These are phyloP conservation scores for Sporothrix inflata DNA, from an alignment of 2,329 filamentous ascomycete genomes.

Conservation along the genomic window DNA sequence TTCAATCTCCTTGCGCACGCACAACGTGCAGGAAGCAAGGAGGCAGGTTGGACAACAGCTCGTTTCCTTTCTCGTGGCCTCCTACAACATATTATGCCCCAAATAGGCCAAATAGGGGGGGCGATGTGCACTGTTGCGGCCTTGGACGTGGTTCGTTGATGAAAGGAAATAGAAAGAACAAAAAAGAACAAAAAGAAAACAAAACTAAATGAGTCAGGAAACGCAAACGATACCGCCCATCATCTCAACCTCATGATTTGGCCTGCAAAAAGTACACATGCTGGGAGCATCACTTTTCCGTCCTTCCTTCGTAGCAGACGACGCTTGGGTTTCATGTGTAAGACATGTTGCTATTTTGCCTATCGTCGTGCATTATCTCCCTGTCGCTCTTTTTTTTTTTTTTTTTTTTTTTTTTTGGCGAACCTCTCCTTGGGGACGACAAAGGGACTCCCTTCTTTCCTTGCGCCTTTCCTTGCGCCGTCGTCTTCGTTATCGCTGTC, in stretches of 20 bases:
- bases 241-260: background rate
- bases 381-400: background rate
- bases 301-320: background rate
- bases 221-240: background rate
- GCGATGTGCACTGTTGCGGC: background rate
- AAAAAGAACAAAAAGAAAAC: background rate
- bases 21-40: conserved; percentile 11
- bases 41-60: background rate
- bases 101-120: too few species aligned
- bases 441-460: too few species aligned
- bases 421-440: too few species aligned
- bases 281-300: background rate
- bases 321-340: conserved; percentile 7
- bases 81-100: background rate
- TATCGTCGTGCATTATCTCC: background rate
- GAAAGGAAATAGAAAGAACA: background rate
- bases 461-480: background rate
- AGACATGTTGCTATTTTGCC: background rate
- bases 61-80: background rate
- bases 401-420: background rate
- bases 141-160: background rate
- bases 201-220: background rate
- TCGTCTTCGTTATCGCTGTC: background rate
- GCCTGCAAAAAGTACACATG: background rate
- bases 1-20: background rate